Evolutionary conservation across 345 rosid species (phyloP).

Genomic region (Eucalyptus coolabah): DNA sequence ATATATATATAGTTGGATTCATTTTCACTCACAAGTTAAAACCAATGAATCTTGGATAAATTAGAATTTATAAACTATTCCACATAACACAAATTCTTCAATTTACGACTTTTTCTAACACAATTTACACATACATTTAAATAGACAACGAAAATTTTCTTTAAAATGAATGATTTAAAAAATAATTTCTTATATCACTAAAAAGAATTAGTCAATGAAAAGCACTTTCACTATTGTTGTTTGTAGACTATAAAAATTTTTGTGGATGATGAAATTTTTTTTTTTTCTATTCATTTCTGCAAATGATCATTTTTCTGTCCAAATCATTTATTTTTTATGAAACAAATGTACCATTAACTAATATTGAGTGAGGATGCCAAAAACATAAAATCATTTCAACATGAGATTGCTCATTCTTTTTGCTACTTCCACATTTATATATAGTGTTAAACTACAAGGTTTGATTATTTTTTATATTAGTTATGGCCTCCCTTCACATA

Average conservation of each 20-base stretch:
- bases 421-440: not conserved
- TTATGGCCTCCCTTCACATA: not conserved
- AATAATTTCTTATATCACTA: not conserved
- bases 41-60: not conserved
- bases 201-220: not conserved
- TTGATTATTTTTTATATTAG: not conserved
- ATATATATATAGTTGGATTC: not conserved
- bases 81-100: too few species aligned
- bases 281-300: not conserved
- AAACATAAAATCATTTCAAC: not conserved
- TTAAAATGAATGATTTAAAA: not conserved
- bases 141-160: too few species aligned
- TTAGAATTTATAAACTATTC: not conserved
- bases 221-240: not conserved
- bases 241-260: rapidly evolving
- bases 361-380: not conserved
- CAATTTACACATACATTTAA: not conserved
- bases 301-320: rapidly evolving
- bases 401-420: not conserved
- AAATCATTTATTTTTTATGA: not conserved
- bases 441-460: not conserved
- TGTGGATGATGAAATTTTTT: not conserved
- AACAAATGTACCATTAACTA: rapidly evolving
- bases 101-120: not conserved
- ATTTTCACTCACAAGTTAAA: not conserved